These are phyloP conservation scores for Crepidotus variabilis DNA, from an alignment of 768 basidiomycete genomes.

Conservation along the genomic window DNA sequence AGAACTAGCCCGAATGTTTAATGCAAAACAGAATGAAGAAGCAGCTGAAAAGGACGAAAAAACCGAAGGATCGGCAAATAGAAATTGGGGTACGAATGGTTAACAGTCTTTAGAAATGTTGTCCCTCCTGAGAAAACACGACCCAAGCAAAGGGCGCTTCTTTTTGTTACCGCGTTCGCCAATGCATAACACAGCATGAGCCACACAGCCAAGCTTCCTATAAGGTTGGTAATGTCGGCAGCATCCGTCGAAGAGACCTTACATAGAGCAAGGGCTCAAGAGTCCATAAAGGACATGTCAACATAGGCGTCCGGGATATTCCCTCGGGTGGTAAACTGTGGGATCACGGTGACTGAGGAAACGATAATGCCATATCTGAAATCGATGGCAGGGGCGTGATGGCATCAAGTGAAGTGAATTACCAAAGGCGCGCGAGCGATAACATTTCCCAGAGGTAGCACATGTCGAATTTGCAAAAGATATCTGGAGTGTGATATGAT, in stretches of 20 bases:
- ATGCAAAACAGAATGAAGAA: neutral
- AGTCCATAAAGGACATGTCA: neutral
- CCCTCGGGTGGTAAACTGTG: neutral
- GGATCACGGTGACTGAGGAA: neutral
- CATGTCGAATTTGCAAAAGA: neutral
- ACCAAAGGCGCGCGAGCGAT: neutral
- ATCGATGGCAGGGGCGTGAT: neutral
- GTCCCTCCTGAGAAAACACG: neutral
- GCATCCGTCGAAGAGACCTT: neutral
- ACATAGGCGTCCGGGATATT: neutral
- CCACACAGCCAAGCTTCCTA: neutral
- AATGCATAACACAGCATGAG: neutral
- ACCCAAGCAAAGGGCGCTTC: neutral
- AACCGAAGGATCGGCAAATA: neutral
- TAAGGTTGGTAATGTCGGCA: neutral
- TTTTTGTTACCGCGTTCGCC: neutral
- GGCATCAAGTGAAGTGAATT: neutral
- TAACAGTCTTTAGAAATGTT: neutral
- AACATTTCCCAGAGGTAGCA: neutral
- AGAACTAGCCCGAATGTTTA: neutral
- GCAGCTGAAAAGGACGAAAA: neutral
- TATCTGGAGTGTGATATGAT: neutral
- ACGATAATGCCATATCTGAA: too few species aligned
- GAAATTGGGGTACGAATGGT: slow-evolving; percentile 1
- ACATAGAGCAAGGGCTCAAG: neutral